phyloP scores from a whole-genome alignment of 169 alveolate genomes.

The Eimeria falciformis region DNA sequence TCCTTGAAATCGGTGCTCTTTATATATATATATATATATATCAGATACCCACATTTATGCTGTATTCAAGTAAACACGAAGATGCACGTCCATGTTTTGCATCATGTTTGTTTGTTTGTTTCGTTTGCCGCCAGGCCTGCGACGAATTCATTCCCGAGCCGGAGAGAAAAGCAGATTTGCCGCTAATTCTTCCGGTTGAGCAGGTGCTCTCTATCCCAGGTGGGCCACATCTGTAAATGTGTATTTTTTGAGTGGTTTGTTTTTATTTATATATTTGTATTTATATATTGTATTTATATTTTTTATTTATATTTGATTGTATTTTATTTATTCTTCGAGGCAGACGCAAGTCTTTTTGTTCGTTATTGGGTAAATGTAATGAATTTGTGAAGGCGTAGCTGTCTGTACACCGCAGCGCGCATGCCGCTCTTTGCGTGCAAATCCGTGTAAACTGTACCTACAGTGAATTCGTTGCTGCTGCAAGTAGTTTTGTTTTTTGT shows the following conservation, averaged over 20 bases:
- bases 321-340: neutral
- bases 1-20: neutral
- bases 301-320: neutral
- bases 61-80: neutral
- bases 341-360: too few relatives aligned
- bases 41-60: neutral
- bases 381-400: too few relatives aligned
- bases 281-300: neutral
- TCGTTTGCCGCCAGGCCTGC: constrained; percentile 79
- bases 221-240: neutral
- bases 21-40: neutral
- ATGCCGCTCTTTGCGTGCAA: too few relatives aligned
- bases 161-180: constrained; percentile 72
- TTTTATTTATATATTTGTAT: neutral
- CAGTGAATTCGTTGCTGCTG: too few relatives aligned
- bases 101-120: neutral
- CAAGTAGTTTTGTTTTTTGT: neutral
- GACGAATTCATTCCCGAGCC: constrained; percentile 87
- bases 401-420: too few relatives aligned
- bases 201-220: constrained; percentile 70
- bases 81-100: neutral
- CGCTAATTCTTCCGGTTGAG: constrained; percentile 73
- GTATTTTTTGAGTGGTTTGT: too few relatives aligned
- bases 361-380: too few relatives aligned
- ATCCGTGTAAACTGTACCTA: too few relatives aligned